These are phyloP conservation scores for Coniochaeta sp. DNA, from an alignment of 2,329 filamentous ascomycete species.

Conservation along the genomic window DNA sequence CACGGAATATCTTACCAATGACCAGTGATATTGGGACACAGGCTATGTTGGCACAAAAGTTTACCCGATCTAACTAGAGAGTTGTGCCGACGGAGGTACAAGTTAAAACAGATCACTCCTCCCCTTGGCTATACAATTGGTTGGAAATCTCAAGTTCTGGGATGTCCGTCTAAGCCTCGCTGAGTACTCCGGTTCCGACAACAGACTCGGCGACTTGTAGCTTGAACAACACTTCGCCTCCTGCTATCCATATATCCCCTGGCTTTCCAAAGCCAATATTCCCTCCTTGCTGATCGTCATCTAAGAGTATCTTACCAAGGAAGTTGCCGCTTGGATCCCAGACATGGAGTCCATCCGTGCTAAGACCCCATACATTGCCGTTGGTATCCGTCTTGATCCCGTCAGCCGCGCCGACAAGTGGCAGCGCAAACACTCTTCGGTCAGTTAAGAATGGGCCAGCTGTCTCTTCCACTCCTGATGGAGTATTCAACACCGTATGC, in stretches of 20 bases:
- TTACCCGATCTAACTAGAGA: too few relatives aligned
- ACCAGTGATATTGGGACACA: too few relatives aligned
- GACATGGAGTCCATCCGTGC: constrained; percentile 40
- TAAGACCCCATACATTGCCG: constrained; percentile 42
- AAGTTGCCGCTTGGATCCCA: constrained; percentile 38
- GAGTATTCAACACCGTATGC: constrained; percentile 29
- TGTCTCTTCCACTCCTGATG: constrained; percentile 7
- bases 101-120: too few relatives aligned
- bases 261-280: constrained; percentile 41
- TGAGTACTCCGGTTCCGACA: not conserved
- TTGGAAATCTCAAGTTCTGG: too few relatives aligned
- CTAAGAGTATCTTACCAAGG: constrained; percentile 33
- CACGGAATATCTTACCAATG: too few relatives aligned
- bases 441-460: constrained; percentile 35
- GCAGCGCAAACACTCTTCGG: constrained; percentile 42
- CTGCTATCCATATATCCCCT: constrained; percentile 32
- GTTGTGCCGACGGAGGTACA: too few relatives aligned
- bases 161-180: not conserved
- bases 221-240: not conserved
- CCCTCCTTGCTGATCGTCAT: constrained; percentile 33
- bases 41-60: too few relatives aligned
- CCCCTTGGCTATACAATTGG: too few relatives aligned
- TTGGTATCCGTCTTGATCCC: constrained; percentile 38
- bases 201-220: not conserved
- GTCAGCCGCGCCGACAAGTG: constrained; percentile 37